Base-by-base conservation (phyloP, 1,139 yeast genomes). In the Nakaseomyces kungkrabaensis region DNA sequence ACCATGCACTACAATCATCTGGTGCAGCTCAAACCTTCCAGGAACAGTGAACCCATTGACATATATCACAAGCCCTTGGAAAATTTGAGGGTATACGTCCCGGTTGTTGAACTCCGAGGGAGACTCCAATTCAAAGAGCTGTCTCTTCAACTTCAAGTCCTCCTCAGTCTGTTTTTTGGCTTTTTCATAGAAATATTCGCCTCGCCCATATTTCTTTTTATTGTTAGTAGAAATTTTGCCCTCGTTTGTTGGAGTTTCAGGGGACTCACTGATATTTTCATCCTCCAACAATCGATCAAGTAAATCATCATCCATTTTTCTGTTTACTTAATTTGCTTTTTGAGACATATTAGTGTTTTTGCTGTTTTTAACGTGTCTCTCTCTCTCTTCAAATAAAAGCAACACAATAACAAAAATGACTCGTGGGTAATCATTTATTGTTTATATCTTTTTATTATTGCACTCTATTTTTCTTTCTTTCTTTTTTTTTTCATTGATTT, bases 1-100 rank as follows among this genome's bases (percentile, higher is more conserved):
- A 0, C 97, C 97, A 64, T 89, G 77, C 7, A 79, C 59, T 3
- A 86, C 78, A 4, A 92, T 81, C 56, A 86, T 61, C 51, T 82
- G 75, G 60, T 86, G 92, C 31, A 92, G 71, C 55, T 81, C 85
- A 47, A 77, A 72, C 13, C 88, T 75, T 5, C 92, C 80, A 0
- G 97, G 97, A 3, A 68, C 69, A 0, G 97, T 92, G 60, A 84
- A 81, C 0, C 98, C 98, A 61, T 89, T 90, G 25, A 92, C 88
- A 62, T 83, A 81, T 4, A 90, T 74, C 1, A 72, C 68, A 62
- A 92, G 85, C 2, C 76, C 80, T 48, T 68, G 59, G 61, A 92
- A 89, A 0, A 89, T 69, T 1, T 71, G 72, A 0, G 71, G 63
- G 52, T 50, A 25, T 11, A 49, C 47, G 5, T 49, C 49, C 51